phyloP scores from a whole-genome alignment of 2,329 filamentous ascomycete genomes.

The Alternaria burnsii region DNA sequence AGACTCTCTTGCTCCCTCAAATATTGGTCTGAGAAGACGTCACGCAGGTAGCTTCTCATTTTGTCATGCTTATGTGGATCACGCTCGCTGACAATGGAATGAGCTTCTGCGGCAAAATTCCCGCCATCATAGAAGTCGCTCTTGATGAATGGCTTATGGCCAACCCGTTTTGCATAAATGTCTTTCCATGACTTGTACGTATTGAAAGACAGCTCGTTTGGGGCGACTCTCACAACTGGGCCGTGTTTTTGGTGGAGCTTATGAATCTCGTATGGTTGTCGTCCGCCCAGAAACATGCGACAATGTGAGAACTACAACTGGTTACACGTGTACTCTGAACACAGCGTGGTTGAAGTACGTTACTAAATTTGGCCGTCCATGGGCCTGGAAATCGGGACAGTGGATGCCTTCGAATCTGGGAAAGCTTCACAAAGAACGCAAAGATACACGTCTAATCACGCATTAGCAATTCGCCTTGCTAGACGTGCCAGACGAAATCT shows the following conservation, averaged over 20 bases:
- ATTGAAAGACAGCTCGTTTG: constrained; percentile 50
- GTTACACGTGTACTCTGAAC: background rate
- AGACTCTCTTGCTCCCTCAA: constrained; percentile 48
- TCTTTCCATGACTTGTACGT: constrained; percentile 45
- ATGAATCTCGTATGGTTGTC: background rate
- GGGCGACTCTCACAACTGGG: constrained; percentile 47
- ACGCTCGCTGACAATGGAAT: constrained; percentile 27
- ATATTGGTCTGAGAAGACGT: constrained; percentile 49
- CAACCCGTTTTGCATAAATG: constrained; percentile 46
- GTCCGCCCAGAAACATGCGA: background rate
- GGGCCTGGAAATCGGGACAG: background rate
- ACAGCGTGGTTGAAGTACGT: background rate
- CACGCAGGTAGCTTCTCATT: constrained; percentile 32
- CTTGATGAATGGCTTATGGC: constrained; percentile 32
- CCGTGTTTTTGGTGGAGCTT: constrained; percentile 22
- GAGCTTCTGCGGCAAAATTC: constrained; percentile 2
- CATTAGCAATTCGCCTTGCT: background rate
- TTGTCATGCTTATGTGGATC: constrained; percentile 31
- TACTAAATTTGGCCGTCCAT: constrained; percentile 1
- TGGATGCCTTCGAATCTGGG: background rate
- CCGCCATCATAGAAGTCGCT: constrained; percentile 42
- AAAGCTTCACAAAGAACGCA: background rate
- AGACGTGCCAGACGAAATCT: background rate
- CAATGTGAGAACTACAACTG: background rate
- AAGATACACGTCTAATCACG: background rate